Conservation (phyloP, 2,329 filamentous ascomycete species). For the Microdochium bolleyi region DNA sequence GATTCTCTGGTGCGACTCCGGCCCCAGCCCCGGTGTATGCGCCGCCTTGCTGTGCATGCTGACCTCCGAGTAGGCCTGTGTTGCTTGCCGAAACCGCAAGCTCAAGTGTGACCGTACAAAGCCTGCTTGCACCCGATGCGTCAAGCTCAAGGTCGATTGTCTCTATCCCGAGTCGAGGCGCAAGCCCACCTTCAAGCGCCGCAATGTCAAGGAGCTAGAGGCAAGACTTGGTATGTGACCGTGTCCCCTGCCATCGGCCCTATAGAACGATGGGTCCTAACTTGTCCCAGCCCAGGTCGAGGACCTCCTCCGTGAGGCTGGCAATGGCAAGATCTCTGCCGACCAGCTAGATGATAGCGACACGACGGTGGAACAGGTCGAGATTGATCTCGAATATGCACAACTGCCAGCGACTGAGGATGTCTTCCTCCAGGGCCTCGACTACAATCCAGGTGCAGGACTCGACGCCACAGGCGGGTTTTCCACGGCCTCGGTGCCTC, state of each 20-base stretch:
- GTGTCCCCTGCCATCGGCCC: conserved; percentile 3
- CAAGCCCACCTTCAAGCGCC: conserved; percentile 80
- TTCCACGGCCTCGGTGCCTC: neutral
- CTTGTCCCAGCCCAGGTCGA: conserved; percentile 64
- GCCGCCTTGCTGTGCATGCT: neutral
- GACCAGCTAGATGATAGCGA: conserved; percentile 10
- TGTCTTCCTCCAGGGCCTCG: conserved; percentile 16
- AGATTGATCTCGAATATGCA: conserved; percentile 12
- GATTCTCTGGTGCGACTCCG: neutral
- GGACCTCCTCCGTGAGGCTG: conserved; percentile 63
- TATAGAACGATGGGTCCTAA: neutral
- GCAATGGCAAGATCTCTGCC: conserved; percentile 23
- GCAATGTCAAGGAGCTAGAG: conserved; percentile 86
- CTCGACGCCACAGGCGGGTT: conserved; percentile 5
- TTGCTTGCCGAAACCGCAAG: conserved; percentile 77
- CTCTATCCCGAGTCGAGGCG: conserved; percentile 82
- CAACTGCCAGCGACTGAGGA: conserved; percentile 13
- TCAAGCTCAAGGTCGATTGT: conserved; percentile 67
- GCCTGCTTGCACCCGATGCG: conserved; percentile 74
- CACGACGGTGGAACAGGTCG: neutral
- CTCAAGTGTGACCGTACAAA: conserved; percentile 77
- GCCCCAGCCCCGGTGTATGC: conserved; percentile 35
- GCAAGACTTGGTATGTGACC: conserved; percentile 64
- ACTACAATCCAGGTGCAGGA: conserved; percentile 11
- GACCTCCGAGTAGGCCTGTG: conserved; percentile 57